Conservation (phyloP, 2,329 filamentous ascomycete genomes). For the Colletotrichum eremochloae region DNA sequence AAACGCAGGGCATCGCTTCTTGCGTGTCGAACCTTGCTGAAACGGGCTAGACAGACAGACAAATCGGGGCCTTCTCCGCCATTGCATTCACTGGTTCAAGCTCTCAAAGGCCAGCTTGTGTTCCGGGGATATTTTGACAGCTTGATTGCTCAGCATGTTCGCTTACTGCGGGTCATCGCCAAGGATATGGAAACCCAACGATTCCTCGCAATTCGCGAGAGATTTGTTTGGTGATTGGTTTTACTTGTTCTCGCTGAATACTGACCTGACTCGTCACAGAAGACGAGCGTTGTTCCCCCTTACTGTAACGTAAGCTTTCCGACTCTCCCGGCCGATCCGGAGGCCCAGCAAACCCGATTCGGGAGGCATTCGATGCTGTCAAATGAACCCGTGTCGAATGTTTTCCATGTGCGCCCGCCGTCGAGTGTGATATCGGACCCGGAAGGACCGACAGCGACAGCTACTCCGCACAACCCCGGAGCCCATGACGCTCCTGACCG, state of each 20-base stretch:
- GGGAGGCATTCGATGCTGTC: slow-evolving; percentile 50
- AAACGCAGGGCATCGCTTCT: slow-evolving; percentile 2
- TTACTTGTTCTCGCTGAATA: background rate
- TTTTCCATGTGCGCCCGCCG: slow-evolving; percentile 47
- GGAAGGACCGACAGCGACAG: slow-evolving; percentile 51
- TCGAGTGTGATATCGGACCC: slow-evolving; percentile 51
- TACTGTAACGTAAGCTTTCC: slow-evolving; percentile 40
- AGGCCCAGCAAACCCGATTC: slow-evolving; percentile 49
- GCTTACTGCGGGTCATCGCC: background rate
- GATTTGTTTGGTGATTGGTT: background rate
- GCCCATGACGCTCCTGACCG: slow-evolving; percentile 51
- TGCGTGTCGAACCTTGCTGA: slow-evolving; percentile 16
- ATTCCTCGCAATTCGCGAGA: too few relatives aligned
- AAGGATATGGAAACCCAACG: background rate
- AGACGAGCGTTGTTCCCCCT: background rate
- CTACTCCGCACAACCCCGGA: slow-evolving; percentile 44
- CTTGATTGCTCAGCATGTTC: background rate
- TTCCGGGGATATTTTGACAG: too few relatives aligned
- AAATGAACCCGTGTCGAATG: slow-evolving; percentile 49
- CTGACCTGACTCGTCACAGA: background rate
- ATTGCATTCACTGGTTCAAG: background rate
- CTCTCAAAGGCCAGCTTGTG: background rate
- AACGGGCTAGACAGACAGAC: slow-evolving; percentile 6
- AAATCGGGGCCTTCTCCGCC: background rate
- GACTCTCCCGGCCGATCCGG: slow-evolving; percentile 48